Evolutionary conservation across 345 rosid genomes (phyloP).

Genomic region (Pistacia vera): DNA sequence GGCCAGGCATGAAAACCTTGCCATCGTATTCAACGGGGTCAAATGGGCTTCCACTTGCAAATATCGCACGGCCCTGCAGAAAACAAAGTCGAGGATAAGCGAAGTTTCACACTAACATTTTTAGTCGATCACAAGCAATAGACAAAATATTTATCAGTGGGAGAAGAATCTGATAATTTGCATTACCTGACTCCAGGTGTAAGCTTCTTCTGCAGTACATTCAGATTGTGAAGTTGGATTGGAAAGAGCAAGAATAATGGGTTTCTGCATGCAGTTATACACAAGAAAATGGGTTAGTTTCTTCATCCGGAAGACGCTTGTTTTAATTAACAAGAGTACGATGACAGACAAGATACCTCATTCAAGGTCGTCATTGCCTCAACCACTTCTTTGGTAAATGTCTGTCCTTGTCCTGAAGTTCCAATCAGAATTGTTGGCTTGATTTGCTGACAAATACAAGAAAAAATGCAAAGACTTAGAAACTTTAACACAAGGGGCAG

Average conservation of each 20-base stretch:
- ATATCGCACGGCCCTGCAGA: slow-evolving; percentile 84
- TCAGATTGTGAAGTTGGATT: slow-evolving; percentile 98
- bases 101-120: neutral
- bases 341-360: slow-evolving; percentile 45
- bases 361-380: slow-evolving; percentile 86
- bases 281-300: slow-evolving; percentile 13
- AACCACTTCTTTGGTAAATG: slow-evolving; percentile 86
- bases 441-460: slow-evolving; percentile 54
- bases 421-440: slow-evolving; percentile 93
- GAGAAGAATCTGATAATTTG: slow-evolving; percentile 6
- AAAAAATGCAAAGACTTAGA: slow-evolving; percentile 12
- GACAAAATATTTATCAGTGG: neutral
- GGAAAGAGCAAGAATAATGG: slow-evolving; percentile 86
- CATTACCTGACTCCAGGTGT: slow-evolving; percentile 84
- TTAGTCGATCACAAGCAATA: neutral
- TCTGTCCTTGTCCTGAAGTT: slow-evolving; percentile 90
- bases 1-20: slow-evolving; percentile 72
- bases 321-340: neutral
- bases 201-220: slow-evolving; percentile 96
- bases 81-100: neutral
- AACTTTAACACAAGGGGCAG: neutral
- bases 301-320: neutral
- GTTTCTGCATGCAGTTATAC: slow-evolving; percentile 56
- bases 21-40: slow-evolving; percentile 72
- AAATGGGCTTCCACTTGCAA: slow-evolving; percentile 96